Evolutionary conservation across 164 flowering plant genomes (phyloP).

Genomic region (Umbilicus rupestris): DNA sequence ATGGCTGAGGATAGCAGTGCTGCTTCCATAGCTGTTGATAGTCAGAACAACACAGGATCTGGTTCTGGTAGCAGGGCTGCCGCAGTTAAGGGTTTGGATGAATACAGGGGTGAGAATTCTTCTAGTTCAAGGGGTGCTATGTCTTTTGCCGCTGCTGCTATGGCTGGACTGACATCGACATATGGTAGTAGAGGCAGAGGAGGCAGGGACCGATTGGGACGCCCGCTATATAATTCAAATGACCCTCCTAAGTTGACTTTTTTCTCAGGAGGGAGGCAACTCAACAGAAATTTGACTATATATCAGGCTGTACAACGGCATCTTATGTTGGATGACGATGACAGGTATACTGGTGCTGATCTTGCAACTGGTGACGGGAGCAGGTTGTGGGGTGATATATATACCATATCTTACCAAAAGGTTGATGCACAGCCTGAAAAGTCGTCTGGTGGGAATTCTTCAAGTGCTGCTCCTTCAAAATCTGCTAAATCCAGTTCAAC

Average conservation of each 20-base stretch:
- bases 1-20: constrained; percentile 48
- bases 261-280: constrained; percentile 81
- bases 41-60: constrained; percentile 47
- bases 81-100: constrained; percentile 46
- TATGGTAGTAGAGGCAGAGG: constrained; percentile 74
- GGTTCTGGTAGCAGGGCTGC: constrained; percentile 61
- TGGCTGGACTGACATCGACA: constrained; percentile 85
- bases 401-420: constrained; percentile 78
- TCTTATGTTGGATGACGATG: constrained; percentile 82
- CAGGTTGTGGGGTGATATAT: constrained; percentile 78
- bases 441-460: constrained; percentile 33
- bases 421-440: constrained; percentile 59
- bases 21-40: constrained; percentile 45
- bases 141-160: constrained; percentile 98
- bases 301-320: constrained; percentile 92
- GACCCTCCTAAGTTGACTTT: constrained; percentile 75
- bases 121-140: constrained; percentile 79
- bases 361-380: constrained; percentile 73
- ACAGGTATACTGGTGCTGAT: constrained; percentile 61
- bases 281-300: constrained; percentile 73
- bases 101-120: constrained; percentile 47
- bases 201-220: constrained; percentile 76
- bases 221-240: constrained; percentile 43
- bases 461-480: constrained; percentile 38
- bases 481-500: constrained; percentile 41